These are phyloP conservation scores for Mycena latifolia DNA, from an alignment of 768 basidiomycete species.

Conservation along the genomic window DNA sequence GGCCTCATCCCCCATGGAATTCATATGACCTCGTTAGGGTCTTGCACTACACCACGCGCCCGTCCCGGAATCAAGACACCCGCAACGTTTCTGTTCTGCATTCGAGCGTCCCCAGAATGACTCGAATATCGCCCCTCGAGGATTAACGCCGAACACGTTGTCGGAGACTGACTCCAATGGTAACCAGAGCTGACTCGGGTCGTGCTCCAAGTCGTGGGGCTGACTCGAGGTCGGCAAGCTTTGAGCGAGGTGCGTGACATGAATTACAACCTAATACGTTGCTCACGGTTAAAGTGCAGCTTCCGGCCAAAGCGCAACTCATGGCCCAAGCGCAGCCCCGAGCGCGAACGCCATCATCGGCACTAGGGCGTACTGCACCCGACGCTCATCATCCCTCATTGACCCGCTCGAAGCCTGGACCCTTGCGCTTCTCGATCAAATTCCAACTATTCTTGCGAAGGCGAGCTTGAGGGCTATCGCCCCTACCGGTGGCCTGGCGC, in stretches of 20 bases:
- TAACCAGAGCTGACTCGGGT: conserved; percentile 6
- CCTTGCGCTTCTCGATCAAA: conserved; percentile 9
- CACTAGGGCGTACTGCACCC: background rate
- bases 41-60: background rate
- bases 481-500: conserved; percentile 24
- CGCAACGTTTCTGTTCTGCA: conserved; percentile 13
- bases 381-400: conserved; percentile 13
- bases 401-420: conserved; percentile 17
- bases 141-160: conserved; percentile 20
- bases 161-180: background rate
- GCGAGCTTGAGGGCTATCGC: background rate
- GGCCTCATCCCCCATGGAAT: background rate
- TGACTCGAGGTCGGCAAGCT: background rate
- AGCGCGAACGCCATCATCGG: background rate
- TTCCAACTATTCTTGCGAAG: conserved; percentile 21
- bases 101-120: conserved; percentile 1
- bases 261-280: background rate
- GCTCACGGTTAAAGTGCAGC: background rate
- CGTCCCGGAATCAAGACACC: conserved; percentile 1
- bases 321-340: background rate
- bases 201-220: background rate
- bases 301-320: background rate
- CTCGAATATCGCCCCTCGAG: conserved; percentile 6
- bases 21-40: conserved; percentile 1
- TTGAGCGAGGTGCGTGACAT: conserved; percentile 9